Base-by-base conservation (phyloP, 306 rosid species). In the Rosa lucieae region DNA sequence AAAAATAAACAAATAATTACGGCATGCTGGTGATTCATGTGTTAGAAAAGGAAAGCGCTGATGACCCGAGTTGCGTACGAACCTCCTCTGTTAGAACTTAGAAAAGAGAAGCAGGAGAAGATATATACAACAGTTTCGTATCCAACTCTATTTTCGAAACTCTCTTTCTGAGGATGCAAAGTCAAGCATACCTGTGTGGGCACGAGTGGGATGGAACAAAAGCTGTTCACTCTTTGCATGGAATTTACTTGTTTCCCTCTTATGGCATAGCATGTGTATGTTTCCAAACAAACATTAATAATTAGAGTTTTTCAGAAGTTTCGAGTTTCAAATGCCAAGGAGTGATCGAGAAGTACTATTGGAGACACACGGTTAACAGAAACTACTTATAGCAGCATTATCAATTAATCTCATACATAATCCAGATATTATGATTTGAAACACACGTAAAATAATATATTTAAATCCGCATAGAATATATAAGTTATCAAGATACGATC, bases 41-140 rank as follows among this genome's bases (percentile, higher is more conserved):
- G 42, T 12, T 14, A 14, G 66, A 37, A 73, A 20, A 73, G 48
- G 66, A 53, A 37, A 52, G 20, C 52, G 20, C 52, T 48, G 47
- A 51, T 72, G 20, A 10, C 14, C 52, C n/a, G 42, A 18, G 51
- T 56, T 55, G 7, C 67, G 21, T 53, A 32, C 1, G 21, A 47
- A 70, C 6, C 42, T 47, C 58, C 1, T 21, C 18, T 9, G 14
- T 12, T 55, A 53, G 51, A 13, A 11, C 7, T 51, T 51, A 55
- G 23, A 55, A 17, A 62, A 12, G 6, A 29, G 14, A 17, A 51
- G 15, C 6, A 46, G 51, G 4, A 13, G 76, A 49, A 72, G 55
- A 49, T 49, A 8, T 40, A 35, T 13, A 29, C 42, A 63, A 63
- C 68, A 62, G 77, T 73, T 73, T 73, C 67, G 77, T 73, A 7